Conservation (phyloP, 257 asterid species). For the Capsicum chinense region DNA sequence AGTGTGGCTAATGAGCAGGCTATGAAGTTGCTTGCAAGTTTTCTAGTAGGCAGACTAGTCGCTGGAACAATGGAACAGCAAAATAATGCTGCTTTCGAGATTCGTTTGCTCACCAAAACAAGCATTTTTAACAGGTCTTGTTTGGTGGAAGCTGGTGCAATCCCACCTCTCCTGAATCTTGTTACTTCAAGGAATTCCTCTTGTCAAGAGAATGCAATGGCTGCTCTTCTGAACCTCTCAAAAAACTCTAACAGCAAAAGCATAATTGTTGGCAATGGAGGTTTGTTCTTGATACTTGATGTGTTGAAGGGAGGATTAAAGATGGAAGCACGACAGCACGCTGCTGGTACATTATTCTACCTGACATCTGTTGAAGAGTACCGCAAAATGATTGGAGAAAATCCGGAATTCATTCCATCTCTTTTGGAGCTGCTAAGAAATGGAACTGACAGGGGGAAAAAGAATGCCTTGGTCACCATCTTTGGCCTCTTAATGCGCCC, state of each 20-base stretch:
- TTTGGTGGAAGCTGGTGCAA: too few species aligned
- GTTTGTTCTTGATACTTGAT: slow-evolving; percentile 50
- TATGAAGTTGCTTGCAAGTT: slow-evolving; percentile 50
- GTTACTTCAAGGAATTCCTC: slow-evolving; percentile 43
- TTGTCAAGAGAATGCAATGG: slow-evolving; percentile 62
- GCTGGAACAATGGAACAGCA: slow-evolving; percentile 47
- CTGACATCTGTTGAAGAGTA: slow-evolving; percentile 55
- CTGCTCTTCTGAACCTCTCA: slow-evolving; percentile 63
- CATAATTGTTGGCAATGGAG: slow-evolving; percentile 49
- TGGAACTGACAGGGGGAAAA: slow-evolving; percentile 57
- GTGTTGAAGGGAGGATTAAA: slow-evolving; percentile 43
- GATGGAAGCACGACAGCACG: slow-evolving; percentile 68
- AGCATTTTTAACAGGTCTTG: too few species aligned
- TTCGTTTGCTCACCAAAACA: too few species aligned
- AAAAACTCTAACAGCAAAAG: slow-evolving; percentile 49
- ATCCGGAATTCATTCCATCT: slow-evolving; percentile 52
- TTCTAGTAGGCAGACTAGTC: slow-evolving; percentile 57
- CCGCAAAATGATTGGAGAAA: slow-evolving; percentile 56
- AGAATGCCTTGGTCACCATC: slow-evolving; percentile 60
- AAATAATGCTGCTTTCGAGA: slow-evolving; percentile 52
- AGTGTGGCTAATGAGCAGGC: slow-evolving; percentile 58
- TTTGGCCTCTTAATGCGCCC: slow-evolving; percentile 61
- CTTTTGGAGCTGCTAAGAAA: slow-evolving; percentile 49
- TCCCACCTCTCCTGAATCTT: slow-evolving; percentile 6
- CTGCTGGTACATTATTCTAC: slow-evolving; percentile 78